Base-by-base conservation (phyloP, 768 basidiomycete species). In the Boletus reticulatus region DNA sequence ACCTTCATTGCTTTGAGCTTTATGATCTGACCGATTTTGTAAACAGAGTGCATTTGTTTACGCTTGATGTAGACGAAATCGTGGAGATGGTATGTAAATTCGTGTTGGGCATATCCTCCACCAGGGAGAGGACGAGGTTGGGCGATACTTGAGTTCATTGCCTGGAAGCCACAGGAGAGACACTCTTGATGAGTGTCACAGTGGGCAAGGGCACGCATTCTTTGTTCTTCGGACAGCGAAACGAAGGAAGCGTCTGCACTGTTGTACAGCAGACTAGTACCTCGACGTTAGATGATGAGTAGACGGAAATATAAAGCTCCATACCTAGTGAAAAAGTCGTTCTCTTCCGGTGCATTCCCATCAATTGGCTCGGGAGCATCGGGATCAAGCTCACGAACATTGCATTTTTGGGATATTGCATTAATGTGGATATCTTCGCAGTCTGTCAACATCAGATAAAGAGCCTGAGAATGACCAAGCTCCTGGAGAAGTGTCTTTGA, bases 401-500 rank as follows among this genome's bases (percentile, higher is more conserved):
- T 77, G 57, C 83, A 84, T 63, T 80, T 84, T 39, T 80, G 77
- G 56, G 78, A 79, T 46, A 91, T 87, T 13, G 80, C 77, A 2
- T 76, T 78, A 0, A 86, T 64, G 2, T 75, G 71, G 36, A 82
- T 78, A 59, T 84, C 75, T 43, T 80, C 82, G 59, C 89, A 91
- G 39, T 72, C 72, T 7, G 76, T 72, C 22, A 80, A 68, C 54
- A 84, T 72, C 11, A 81, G 72, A 61, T 79, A 87, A 0, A 90
- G 72, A 0, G 80, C 76, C 55, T 81, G 79, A 0, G 87, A 76
- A 53, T 91, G 87, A 0, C 87, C 78, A 0, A 80, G 77, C 60
- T 91, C 84, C 59, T 88, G 84, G 2, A 89, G 72, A 11, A 87
- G 60, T 0, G 86, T 89, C 60, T 85, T 83, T 19, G 77, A 75